Percentiles rank a stretch among this genome's conserved stretches.
Conservation (phyloP, 2,329 filamentous ascomycete genomes). For the Aspergillus puulaauensis region DNA sequence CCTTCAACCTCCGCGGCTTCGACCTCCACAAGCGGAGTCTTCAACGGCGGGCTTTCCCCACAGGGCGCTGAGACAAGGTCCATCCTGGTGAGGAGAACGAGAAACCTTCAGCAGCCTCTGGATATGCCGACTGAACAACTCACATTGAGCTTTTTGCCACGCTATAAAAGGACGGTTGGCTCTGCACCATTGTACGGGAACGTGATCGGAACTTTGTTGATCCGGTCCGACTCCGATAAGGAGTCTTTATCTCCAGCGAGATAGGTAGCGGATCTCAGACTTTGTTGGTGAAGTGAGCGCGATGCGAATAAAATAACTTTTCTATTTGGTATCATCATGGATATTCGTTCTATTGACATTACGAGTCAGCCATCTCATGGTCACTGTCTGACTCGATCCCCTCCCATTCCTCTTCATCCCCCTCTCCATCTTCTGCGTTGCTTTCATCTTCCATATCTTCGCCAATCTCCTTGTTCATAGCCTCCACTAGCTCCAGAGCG, state of each 20-base stretch:
- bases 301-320: constrained; percentile 8
- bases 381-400: constrained; percentile 54
- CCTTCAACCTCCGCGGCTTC: constrained; percentile 26
- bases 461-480: constrained; percentile 65
- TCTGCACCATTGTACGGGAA: constrained; percentile 22
- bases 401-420: constrained; percentile 51
- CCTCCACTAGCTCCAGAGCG: constrained; percentile 44
- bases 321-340: constrained; percentile 34
- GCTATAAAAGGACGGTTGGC: constrained; percentile 27
- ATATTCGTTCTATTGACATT: constrained; percentile 25
- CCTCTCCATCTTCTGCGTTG: constrained; percentile 50
- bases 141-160: constrained; percentile 34
- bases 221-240: constrained; percentile 26
- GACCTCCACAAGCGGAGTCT: constrained; percentile 37
- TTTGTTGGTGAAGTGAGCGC: not conserved
- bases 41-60: constrained; percentile 32
- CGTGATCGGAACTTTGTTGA: constrained; percentile 29
- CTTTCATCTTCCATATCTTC: constrained; percentile 52
- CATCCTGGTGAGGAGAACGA: constrained; percentile 36
- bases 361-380: constrained; percentile 56
- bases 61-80: constrained; percentile 38
- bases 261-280: not conserved
- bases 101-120: constrained; percentile 33
- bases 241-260: not conserved
- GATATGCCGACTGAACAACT: constrained; percentile 22